Evolutionary conservation across 108 stramenopile genomes (phyloP).

Genomic region (Nitzschia palea): DNA sequence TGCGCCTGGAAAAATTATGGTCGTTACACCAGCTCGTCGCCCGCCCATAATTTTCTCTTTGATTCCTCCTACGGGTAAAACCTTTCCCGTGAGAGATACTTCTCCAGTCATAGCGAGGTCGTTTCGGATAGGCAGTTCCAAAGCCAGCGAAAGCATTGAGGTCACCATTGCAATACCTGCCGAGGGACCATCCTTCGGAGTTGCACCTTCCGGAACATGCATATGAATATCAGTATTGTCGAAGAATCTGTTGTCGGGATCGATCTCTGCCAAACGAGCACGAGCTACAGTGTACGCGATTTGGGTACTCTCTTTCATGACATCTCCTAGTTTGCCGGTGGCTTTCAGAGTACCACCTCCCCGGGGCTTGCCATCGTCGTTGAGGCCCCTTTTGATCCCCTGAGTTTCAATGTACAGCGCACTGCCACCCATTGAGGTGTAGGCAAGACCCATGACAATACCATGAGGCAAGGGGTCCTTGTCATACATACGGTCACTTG

Average conservation of each 20-base stretch:
- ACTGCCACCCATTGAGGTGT: slow-evolving; percentile 96
- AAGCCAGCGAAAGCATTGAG: slow-evolving; percentile 93
- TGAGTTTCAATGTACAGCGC: slow-evolving; percentile 97
- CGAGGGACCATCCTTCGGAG: slow-evolving; percentile 98
- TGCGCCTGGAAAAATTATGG: slow-evolving; percentile 85
- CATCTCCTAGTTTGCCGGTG: slow-evolving; percentile 95
- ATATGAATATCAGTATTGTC: slow-evolving; percentile 91
- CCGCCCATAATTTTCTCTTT: slow-evolving; percentile 99
- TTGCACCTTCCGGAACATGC: slow-evolving; percentile 99
- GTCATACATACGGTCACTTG: slow-evolving; percentile 90
- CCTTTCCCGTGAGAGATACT: slow-evolving; percentile 91
- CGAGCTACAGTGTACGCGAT: slow-evolving; percentile 96
- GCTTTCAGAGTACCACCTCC: slow-evolving; percentile 79
- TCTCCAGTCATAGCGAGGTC: slow-evolving; percentile 99
- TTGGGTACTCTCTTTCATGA: slow-evolving; percentile 93
- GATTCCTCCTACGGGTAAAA: slow-evolving; percentile 97
- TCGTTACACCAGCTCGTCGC: slow-evolving; percentile 88
- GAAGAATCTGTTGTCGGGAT: slow-evolving; percentile 66
- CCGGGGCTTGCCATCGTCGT: slow-evolving; percentile 68
- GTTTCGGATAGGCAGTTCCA: slow-evolving; percentile 78
- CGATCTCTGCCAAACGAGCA: slow-evolving; percentile 65
- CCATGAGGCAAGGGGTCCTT: slow-evolving; percentile 89
- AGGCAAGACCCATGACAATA: slow-evolving; percentile 98
- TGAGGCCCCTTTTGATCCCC: slow-evolving; percentile 74
- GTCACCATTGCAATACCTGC: slow-evolving; percentile 97